Percentiles rank a stretch among this genome's conserved stretches.
Evolutionary conservation across 2,329 filamentous ascomycete species (phyloP).

Genomic region (Lasiodiplodia sp.): DNA sequence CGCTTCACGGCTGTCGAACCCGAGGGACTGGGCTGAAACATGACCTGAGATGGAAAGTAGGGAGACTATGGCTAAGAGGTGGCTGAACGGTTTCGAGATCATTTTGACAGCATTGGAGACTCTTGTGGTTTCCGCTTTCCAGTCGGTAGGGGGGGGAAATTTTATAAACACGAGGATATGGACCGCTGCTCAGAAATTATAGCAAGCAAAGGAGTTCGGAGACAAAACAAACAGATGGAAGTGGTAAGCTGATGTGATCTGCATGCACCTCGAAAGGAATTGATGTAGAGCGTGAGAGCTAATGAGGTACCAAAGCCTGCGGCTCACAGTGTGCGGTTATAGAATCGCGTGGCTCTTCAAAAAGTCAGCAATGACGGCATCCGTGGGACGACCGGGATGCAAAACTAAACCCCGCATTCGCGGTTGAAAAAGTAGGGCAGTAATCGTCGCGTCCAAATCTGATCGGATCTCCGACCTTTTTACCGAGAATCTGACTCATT

Average conservation of each 20-base stretch:
- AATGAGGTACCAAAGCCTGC: not conserved
- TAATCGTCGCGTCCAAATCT: not conserved
- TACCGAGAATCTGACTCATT: slow-evolving; percentile 1
- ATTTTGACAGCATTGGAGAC: not conserved
- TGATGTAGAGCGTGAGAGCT: not conserved
- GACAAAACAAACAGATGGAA: not conserved
- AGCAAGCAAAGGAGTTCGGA: not conserved
- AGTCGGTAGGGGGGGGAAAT: not conserved
- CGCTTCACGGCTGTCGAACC: slow-evolving; percentile 64
- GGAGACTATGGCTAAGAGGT: not conserved
- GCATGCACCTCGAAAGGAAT: not conserved
- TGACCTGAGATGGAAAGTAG: not conserved
- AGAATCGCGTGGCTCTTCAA: not conserved
- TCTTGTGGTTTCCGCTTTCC: not conserved
- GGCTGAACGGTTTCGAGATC: not conserved
- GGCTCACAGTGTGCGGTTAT: not conserved
- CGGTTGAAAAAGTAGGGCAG: not conserved
- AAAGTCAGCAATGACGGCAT: slow-evolving; percentile 15
- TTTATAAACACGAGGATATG: not conserved
- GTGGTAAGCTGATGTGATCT: slow-evolving; percentile 11
- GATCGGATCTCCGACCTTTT: slow-evolving; percentile 9
- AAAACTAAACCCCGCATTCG: slow-evolving; percentile 15
- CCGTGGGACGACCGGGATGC: not conserved
- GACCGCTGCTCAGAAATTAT: not conserved
- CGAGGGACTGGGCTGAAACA: slow-evolving; percentile 37